Evolutionary conservation across 176 grass and related monocot species (phyloP).

Genomic region (Rhipidocladum racemiflorum): DNA sequence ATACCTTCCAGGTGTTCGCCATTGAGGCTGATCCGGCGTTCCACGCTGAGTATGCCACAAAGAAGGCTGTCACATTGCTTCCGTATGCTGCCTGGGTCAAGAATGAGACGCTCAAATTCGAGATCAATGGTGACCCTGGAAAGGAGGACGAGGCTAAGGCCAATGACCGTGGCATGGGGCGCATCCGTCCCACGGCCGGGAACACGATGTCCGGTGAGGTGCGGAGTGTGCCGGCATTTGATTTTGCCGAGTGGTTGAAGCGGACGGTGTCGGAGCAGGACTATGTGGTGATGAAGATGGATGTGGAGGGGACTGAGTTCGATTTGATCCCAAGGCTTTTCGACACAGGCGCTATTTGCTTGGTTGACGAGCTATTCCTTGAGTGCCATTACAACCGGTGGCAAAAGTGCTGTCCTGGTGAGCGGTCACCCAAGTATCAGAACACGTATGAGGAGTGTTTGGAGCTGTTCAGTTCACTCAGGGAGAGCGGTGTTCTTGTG

Average conservation of each 20-base stretch:
- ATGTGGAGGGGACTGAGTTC: slow-evolving; percentile 77
- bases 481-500: slow-evolving; percentile 70
- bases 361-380: slow-evolving; percentile 74
- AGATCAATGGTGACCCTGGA: slow-evolving; percentile 60
- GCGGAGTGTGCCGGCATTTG: slow-evolving; percentile 52
- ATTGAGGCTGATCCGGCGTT: slow-evolving; percentile 70
- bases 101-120: slow-evolving; percentile 67
- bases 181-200: slow-evolving; percentile 42
- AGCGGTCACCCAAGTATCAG: slow-evolving; percentile 66
- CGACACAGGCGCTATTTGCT: slow-evolving; percentile 60
- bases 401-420: slow-evolving; percentile 74
- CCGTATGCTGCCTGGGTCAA: slow-evolving; percentile 72
- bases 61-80: slow-evolving; percentile 65
- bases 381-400: slow-evolving; percentile 88
- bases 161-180: slow-evolving; percentile 51
- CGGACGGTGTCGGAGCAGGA: slow-evolving; percentile 53
- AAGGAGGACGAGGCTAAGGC: slow-evolving; percentile 48
- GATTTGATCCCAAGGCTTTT: slow-evolving; percentile 68
- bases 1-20: slow-evolving; percentile 70
- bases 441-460: slow-evolving; percentile 68
- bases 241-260: slow-evolving; percentile 71
- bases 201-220: slow-evolving; percentile 37
- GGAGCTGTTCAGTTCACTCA: slow-evolving; percentile 54
- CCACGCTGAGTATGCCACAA: slow-evolving; percentile 59
- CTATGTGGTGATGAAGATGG: slow-evolving; percentile 88